Conservation (phyloP, 208 protist genomes). For the Kentomonas sorsogonicus region DNA sequence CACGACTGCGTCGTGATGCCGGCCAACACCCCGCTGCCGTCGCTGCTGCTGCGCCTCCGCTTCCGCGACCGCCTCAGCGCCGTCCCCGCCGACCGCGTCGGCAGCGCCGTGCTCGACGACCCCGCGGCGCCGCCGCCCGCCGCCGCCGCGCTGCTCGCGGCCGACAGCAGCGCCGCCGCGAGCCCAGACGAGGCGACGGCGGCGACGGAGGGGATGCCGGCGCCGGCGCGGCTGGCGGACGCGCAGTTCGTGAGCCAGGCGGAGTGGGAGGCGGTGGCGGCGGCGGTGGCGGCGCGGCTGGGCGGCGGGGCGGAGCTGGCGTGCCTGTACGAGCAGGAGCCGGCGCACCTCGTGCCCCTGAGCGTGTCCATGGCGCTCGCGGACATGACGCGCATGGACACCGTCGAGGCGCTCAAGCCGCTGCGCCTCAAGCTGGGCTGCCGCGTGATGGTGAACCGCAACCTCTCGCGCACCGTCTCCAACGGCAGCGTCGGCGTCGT, state of each 20-base stretch:
- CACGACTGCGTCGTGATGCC: conserved; percentile 76
- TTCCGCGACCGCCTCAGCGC: conserved; percentile 17
- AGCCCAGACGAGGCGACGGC: too few relatives aligned
- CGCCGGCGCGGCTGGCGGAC: neutral
- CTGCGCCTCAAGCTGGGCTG: conserved; percentile 82
- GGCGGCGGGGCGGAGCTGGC: conserved; percentile 39
- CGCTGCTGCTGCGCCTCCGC: conserved; percentile 48
- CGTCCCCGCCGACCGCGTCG: neutral
- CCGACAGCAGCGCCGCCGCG: too few relatives aligned
- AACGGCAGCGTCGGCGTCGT: conserved; percentile 87
- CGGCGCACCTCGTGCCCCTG: conserved; percentile 41
- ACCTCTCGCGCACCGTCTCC: conserved; percentile 79
- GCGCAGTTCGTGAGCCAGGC: neutral
- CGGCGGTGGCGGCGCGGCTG: conserved; percentile 30
- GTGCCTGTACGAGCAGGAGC: conserved; percentile 42
- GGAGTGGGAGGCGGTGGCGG: conserved; percentile 39
- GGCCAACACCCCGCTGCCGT: conserved; percentile 10
- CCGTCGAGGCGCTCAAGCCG: conserved; percentile 46
- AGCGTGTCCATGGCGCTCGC: conserved; percentile 64
- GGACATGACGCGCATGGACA: conserved; percentile 41
- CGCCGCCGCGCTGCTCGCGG: conserved; percentile 4
- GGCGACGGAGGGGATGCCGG: too few relatives aligned
- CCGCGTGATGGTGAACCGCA: conserved; percentile 88
- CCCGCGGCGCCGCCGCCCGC: neutral
- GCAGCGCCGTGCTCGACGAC: neutral